Evolutionary conservation across 345 rosid species (phyloP).

Genomic region (Raphanus sativus): DNA sequence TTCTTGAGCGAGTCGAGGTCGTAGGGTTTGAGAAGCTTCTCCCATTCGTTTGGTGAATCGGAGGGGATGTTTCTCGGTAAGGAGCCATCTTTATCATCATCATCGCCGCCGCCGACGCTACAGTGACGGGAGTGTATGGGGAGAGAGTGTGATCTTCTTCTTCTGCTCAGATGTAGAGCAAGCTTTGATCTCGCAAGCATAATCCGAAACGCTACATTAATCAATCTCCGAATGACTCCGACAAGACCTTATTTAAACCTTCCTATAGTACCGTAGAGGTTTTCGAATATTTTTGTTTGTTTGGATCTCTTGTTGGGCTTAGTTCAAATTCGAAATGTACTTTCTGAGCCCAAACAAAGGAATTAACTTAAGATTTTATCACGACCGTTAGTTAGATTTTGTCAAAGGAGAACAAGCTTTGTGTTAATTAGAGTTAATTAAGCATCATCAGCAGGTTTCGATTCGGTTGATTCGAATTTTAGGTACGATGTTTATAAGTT

Average conservation of each 20-base stretch:
- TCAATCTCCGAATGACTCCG: constrained; percentile 21
- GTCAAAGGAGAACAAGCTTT: no score
- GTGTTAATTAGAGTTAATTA: no score
- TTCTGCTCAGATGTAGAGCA: constrained; percentile 41
- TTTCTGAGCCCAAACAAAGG: no score
- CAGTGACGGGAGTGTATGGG: constrained; percentile 1
- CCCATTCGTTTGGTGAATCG: constrained; percentile 65
- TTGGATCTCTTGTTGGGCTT: neutral
- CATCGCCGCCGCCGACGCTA: constrained; percentile 1
- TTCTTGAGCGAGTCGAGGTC: constrained; percentile 62
- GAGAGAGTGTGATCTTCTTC: constrained; percentile 21
- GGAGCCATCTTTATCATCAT: neutral
- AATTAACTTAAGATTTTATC: no score
- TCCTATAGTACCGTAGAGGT: neutral
- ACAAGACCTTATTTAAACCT: neutral
- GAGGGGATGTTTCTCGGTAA: neutral
- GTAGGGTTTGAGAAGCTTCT: constrained; percentile 77
- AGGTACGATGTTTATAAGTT: no score
- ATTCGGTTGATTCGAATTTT: no score
- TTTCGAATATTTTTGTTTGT: neutral
- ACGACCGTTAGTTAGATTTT: no score
- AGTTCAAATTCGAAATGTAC: neutral
- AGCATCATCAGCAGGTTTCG: no score
- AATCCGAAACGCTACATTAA: constrained; percentile 33
- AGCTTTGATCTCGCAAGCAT: constrained; percentile 52